Evolutionary conservation across 164 flowering plant species (phyloP).

Genomic region (Vitis rupestris): DNA sequence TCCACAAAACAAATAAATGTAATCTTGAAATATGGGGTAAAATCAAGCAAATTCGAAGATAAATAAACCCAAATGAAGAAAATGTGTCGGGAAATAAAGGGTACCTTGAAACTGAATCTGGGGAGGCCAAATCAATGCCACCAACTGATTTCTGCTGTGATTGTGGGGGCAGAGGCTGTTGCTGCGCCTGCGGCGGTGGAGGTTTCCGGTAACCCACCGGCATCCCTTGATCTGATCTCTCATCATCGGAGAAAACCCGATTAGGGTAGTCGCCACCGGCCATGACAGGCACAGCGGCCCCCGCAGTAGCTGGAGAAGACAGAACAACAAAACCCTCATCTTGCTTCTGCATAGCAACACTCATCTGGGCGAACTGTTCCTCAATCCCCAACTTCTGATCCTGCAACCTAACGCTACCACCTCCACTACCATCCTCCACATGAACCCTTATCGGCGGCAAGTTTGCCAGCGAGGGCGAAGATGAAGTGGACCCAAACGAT

Average conservation of each 20-base stretch:
- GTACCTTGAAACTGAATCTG: constrained; percentile 62
- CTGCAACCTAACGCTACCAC: constrained; percentile 18
- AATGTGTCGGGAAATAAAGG: not conserved
- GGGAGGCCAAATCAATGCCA: constrained; percentile 34
- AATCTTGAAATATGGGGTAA: not conserved
- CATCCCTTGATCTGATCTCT: constrained; percentile 73
- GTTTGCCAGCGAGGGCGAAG: constrained; percentile 65
- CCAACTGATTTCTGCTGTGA: constrained; percentile 39
- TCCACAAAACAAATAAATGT: not conserved
- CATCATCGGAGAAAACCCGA: constrained; percentile 68
- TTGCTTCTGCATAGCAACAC: constrained; percentile 32
- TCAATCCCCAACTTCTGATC: constrained; percentile 58
- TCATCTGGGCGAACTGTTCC: constrained; percentile 70
- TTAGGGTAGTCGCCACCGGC: constrained; percentile 38
- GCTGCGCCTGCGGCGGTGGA: constrained; percentile 28
- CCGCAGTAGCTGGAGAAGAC: constrained; percentile 36
- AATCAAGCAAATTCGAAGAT: not conserved
- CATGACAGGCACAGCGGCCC: constrained; percentile 14
- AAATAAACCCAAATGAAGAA: not conserved
- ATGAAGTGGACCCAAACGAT: constrained; percentile 74
- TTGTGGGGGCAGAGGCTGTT: constrained; percentile 19
- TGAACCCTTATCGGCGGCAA: constrained; percentile 74
- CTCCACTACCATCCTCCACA: constrained; percentile 37
- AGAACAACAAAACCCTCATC: constrained; percentile 44
- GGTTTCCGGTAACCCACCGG: constrained; percentile 40